Percentiles rank a stretch among this genome's conserved stretches.
Conservation (phyloP, 805 yeast genomes). For the Myxozyma melibiosi region DNA sequence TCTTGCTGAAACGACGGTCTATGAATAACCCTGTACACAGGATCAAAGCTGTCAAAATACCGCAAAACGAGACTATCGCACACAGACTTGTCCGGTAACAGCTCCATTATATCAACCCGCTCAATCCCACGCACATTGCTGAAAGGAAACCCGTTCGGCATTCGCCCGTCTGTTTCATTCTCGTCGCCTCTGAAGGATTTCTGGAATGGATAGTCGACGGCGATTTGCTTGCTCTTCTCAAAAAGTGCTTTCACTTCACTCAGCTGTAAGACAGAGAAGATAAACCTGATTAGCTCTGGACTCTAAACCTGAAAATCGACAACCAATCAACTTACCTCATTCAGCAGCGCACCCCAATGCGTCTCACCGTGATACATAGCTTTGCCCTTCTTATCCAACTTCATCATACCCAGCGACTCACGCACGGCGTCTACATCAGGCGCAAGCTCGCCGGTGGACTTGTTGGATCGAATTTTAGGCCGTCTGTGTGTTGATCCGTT, state of each 20-base stretch:
- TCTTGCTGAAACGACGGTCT: conserved; percentile 37
- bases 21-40: conserved; percentile 38
- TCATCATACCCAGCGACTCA: conserved; percentile 42
- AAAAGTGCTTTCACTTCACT: conserved; percentile 30
- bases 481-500: not conserved
- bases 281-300: not conserved
- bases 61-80: conserved; percentile 38
- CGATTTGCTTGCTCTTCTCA: conserved; percentile 15
- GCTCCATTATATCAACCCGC: conserved; percentile 35
- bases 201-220: conserved; percentile 1
- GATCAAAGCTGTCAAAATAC: conserved; percentile 38
- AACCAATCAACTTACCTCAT: conserved; percentile 37
- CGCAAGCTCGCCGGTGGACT: conserved; percentile 14
- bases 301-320: conserved; percentile 28
- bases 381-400: conserved; percentile 41
- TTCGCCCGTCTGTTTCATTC: not conserved
- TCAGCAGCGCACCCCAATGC: conserved; percentile 42
- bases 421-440: conserved; percentile 34
- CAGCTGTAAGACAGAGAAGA: conserved; percentile 28
- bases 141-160: conserved; percentile 24
- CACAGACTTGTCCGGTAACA: conserved; percentile 34
- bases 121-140: conserved; percentile 12
- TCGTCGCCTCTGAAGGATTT: not conserved
- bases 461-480: not conserved
- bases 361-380: conserved; percentile 43